Evolutionary conservation across 1,284 basidiomycete species (phyloP).

Genomic region (Fomitopsis betulina): DNA sequence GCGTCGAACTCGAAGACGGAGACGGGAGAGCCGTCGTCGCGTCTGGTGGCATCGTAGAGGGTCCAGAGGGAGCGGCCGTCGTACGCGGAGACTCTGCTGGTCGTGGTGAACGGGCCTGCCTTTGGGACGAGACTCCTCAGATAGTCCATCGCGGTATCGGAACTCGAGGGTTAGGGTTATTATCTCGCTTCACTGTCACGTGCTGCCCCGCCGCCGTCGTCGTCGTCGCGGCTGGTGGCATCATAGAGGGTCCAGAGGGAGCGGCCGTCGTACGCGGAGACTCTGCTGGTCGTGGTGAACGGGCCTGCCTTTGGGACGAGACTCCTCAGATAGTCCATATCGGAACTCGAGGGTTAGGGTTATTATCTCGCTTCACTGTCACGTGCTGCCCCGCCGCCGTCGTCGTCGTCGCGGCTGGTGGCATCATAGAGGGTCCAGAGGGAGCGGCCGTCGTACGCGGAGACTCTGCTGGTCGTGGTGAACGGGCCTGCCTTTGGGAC

Average conservation of each 20-base stretch:
- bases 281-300: slow-evolving; percentile 80
- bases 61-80: slow-evolving; percentile 76
- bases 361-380: no score
- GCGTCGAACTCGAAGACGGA: slow-evolving; percentile 91
- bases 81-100: slow-evolving; percentile 65
- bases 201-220: no score
- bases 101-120: slow-evolving; percentile 81
- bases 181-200: no score
- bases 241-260: slow-evolving; percentile 87
- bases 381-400: no score
- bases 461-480: slow-evolving; percentile 74
- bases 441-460: slow-evolving; percentile 58
- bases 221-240: slow-evolving; percentile 89
- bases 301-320: no score
- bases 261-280: slow-evolving; percentile 58
- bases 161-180: no score
- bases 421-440: slow-evolving; percentile 89
- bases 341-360: no score
- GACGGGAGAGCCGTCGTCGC: slow-evolving; percentile 81
- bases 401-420: slow-evolving; percentile 86
- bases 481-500: slow-evolving; percentile 93
- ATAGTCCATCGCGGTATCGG: no score
- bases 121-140: no score
- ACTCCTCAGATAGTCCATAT: no score
- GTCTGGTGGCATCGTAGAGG: slow-evolving; percentile 84